Evolutionary conservation across 140 eudicot species (phyloP).

Genomic region (Oenanthe javanica): DNA sequence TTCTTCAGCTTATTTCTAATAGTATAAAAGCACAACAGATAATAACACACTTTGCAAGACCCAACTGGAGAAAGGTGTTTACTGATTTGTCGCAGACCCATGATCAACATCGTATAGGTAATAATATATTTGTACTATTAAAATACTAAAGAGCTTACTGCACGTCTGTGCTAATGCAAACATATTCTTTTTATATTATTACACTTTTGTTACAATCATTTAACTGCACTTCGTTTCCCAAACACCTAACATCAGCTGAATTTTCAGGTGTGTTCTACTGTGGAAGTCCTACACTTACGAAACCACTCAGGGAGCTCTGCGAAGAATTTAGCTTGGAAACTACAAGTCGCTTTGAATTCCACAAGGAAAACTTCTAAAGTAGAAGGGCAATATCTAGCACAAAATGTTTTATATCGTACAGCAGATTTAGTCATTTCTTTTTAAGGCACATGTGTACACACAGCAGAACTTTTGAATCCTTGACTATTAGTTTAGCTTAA

Average conservation of each 20-base stretch:
- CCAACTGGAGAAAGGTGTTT: conserved; percentile 90
- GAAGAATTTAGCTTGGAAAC: conserved; percentile 53
- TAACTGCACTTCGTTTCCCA: not conserved
- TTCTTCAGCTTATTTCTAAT: not conserved
- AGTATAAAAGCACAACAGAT: conserved; percentile 37
- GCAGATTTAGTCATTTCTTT: not conserved
- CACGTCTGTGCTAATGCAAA: not conserved
- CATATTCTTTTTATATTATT: conserved; percentile 29
- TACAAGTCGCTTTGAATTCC: conserved; percentile 79
- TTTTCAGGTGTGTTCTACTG: conserved; percentile 92
- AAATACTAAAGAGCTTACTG: not conserved
- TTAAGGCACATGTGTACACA: not conserved
- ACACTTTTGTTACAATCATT: not conserved
- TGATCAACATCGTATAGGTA: conserved; percentile 54
- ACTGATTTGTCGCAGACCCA: conserved; percentile 48
- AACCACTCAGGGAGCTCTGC: conserved; percentile 49
- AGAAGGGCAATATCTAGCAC: not conserved
- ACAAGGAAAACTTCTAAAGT: conserved; percentile 80
- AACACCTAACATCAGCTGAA: conserved; percentile 1
- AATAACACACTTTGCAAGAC: conserved; percentile 91
- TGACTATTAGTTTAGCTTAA: not conserved
- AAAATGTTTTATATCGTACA: not conserved
- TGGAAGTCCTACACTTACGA: conserved; percentile 56
- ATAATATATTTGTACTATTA: not conserved
- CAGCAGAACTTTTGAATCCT: not conserved